Evolutionary conservation across 2,329 filamentous ascomycete species (phyloP).

Genomic region (Macrophomina pseudophaseolina): DNA sequence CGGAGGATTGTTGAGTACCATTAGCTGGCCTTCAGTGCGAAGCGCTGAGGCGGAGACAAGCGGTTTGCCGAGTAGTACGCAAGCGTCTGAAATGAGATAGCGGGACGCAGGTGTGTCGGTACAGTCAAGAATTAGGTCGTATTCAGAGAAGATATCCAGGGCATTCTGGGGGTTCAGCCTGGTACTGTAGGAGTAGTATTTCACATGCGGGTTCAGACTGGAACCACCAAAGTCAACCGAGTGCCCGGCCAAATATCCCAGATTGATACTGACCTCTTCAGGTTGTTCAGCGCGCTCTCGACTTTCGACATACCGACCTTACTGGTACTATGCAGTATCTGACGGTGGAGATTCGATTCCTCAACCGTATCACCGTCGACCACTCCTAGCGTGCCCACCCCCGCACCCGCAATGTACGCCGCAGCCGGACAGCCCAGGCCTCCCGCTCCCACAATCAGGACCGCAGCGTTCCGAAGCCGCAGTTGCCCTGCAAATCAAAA

Average conservation of each 20-base stretch:
- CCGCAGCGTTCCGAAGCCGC: conserved; percentile 68
- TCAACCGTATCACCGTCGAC: conserved; percentile 90
- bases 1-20: conserved; percentile 83
- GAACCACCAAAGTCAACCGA: background rate
- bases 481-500: conserved; percentile 67
- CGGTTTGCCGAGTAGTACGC: conserved; percentile 77
- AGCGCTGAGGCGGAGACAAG: conserved; percentile 90
- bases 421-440: conserved; percentile 92
- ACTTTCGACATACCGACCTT: conserved; percentile 80
- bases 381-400: conserved; percentile 80
- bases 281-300: conserved; percentile 64
- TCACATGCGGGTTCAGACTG: conserved; percentile 75
- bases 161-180: conserved; percentile 75
- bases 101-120: conserved; percentile 91
- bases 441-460: conserved; percentile 85
- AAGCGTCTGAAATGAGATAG: conserved; percentile 90
- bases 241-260: background rate
- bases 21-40: conserved; percentile 85
- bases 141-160: conserved; percentile 66
- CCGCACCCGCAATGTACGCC: conserved; percentile 89
- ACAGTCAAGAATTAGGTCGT: conserved; percentile 90
- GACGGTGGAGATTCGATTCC: conserved; percentile 87
- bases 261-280: conserved; percentile 48
- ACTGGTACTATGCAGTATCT: conserved; percentile 77
- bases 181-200: conserved; percentile 65